Evolutionary conservation across 164 flowering plant species (phyloP).

Genomic region (Nymphaea colorata): DNA sequence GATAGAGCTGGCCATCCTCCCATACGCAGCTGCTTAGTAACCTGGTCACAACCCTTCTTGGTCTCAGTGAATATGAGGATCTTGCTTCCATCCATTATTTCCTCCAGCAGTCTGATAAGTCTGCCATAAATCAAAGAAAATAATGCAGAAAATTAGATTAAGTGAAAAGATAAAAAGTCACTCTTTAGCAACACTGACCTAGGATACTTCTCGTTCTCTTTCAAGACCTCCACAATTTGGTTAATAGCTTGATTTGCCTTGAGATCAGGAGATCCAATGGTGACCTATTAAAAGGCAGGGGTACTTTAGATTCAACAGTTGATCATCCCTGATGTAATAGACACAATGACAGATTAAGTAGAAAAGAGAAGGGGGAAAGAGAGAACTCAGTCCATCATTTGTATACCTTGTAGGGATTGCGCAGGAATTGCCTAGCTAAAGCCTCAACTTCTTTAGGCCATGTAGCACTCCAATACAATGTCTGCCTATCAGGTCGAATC

Average conservation of each 20-base stretch:
- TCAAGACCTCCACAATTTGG: slow-evolving; percentile 81
- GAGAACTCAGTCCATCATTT: neutral
- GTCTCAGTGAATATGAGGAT: slow-evolving; percentile 83
- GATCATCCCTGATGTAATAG: no score
- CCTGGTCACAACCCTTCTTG: slow-evolving; percentile 94
- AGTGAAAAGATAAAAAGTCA: slow-evolving; percentile 2
- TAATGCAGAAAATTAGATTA: neutral
- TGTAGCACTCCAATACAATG: slow-evolving; percentile 98
- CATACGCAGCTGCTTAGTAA: slow-evolving; percentile 84
- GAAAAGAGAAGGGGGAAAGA: neutral
- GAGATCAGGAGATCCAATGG: slow-evolving; percentile 76
- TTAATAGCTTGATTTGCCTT: slow-evolving; percentile 92
- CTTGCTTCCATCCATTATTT: slow-evolving; percentile 72
- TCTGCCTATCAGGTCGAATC: slow-evolving; percentile 98
- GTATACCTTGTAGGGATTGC: slow-evolving; percentile 78
- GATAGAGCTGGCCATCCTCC: slow-evolving; percentile 97
- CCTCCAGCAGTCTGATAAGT: slow-evolving; percentile 60
- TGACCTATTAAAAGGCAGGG: slow-evolving; percentile 32
- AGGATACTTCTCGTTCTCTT: slow-evolving; percentile 70
- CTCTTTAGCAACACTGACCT: slow-evolving; percentile 38
- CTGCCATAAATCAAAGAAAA: slow-evolving; percentile 23
- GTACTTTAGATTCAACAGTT: neutral
- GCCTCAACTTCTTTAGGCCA: slow-evolving; percentile 97
- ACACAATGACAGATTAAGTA: no score
- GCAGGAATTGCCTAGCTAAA: slow-evolving; percentile 79